Percentiles rank a stretch among this genome's conserved stretches.
Conservation (phyloP, 345 rosid species). For the Raphanus raphanistrum region DNA sequence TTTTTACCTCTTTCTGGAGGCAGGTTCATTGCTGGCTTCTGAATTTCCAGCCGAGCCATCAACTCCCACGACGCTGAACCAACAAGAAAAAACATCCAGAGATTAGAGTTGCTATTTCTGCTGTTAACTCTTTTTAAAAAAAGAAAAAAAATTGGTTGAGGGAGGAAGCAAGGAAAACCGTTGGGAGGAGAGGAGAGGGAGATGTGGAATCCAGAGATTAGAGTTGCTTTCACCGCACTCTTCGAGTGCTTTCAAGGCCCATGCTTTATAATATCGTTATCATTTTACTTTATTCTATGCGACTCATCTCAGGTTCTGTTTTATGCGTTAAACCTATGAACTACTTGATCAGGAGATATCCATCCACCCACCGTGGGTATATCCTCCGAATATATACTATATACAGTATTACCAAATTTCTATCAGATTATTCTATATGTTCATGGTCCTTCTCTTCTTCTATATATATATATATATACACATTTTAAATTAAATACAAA, state of each 20-base stretch:
- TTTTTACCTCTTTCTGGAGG: conserved; percentile 76
- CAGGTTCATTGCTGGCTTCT: conserved; percentile 65
- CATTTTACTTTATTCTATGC: no score
- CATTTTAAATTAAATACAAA: background rate
- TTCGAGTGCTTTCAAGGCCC: conserved; percentile 33
- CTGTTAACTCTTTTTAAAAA: background rate
- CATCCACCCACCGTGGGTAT: no score
- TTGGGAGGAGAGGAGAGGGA: conserved; percentile 30
- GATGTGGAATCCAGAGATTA: conserved; percentile 30
- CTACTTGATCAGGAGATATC: no score
- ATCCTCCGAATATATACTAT: no score
- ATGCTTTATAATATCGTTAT: no score
- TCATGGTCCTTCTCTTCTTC: no score
- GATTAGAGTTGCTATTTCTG: no score
- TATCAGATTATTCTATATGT: no score
- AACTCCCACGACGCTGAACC: conserved; percentile 49
- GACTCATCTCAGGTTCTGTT: background rate
- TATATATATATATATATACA: background rate
- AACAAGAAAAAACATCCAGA: conserved; percentile 1
- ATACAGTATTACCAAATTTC: no score
- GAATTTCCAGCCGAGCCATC: conserved; percentile 73
- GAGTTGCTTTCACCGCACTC: conserved; percentile 30
- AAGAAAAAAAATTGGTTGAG: background rate
- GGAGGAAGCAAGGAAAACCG: background rate
- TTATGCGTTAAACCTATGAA: background rate